Evolutionary conservation across 495 filamentous ascomycete species (phyloP).

Genomic region (Lophiotrema nucula): DNA sequence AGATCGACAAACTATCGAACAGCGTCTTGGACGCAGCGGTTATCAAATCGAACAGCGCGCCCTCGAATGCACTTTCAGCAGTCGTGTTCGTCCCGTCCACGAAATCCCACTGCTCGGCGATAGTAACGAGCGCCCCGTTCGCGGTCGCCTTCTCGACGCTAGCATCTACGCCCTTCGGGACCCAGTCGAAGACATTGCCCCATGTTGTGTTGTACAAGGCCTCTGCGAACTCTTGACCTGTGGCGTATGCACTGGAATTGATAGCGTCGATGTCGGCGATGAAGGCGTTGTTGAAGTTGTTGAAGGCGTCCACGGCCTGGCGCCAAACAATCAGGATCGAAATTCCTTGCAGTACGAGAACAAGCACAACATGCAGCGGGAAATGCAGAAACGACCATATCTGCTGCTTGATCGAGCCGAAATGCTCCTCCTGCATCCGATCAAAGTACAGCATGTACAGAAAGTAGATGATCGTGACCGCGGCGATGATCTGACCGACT

Average conservation of each 20-base stretch:
- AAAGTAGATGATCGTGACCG: constrained; percentile 54
- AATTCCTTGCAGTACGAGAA: constrained; percentile 60
- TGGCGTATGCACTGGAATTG: neutral
- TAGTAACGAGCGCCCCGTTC: constrained; percentile 24
- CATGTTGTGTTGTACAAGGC: constrained; percentile 2
- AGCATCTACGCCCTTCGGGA: constrained; percentile 28
- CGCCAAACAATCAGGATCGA: constrained; percentile 30
- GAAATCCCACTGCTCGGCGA: constrained; percentile 2
- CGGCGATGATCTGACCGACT: constrained; percentile 44
- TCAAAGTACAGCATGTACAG: constrained; percentile 73
- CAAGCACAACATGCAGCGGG: constrained; percentile 64
- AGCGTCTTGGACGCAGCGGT: constrained; percentile 24
- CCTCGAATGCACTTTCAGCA: neutral
- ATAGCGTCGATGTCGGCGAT: neutral
- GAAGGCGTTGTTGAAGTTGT: neutral
- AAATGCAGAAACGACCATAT: constrained; percentile 68
- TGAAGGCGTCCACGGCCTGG: constrained; percentile 19
- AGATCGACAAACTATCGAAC: constrained; percentile 39
- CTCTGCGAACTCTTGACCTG: neutral
- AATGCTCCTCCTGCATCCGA: constrained; percentile 49
- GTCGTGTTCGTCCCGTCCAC: constrained; percentile 8
- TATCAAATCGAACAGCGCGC: constrained; percentile 6
- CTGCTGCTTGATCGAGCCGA: constrained; percentile 58
- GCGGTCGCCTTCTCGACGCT: constrained; percentile 10
- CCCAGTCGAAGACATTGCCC: constrained; percentile 17